These are phyloP conservation scores for Fusarium xylarioides DNA, from an alignment of 2,329 filamentous ascomycete genomes.

Conservation along the genomic window DNA sequence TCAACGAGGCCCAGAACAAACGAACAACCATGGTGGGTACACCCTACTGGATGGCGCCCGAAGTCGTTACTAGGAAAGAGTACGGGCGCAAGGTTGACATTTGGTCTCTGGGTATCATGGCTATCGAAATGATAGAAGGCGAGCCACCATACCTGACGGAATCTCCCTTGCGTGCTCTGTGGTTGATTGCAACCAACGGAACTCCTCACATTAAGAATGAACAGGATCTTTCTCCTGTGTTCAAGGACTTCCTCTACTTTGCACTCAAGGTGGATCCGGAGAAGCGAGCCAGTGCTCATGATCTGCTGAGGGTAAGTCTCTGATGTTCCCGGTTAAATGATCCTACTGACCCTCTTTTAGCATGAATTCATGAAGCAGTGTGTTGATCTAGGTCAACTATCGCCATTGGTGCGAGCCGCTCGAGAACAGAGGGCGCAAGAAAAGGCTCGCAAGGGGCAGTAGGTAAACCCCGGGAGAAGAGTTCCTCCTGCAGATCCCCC, in stretches of 20 bases:
- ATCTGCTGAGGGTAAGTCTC: slow-evolving; percentile 82
- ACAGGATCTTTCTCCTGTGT: slow-evolving; percentile 79
- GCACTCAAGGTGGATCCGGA: slow-evolving; percentile 97
- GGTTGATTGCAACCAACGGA: slow-evolving; percentile 96
- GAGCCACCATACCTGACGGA: slow-evolving; percentile 97
- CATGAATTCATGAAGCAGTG: slow-evolving; percentile 84
- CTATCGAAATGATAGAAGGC: slow-evolving; percentile 99
- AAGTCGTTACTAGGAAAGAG: slow-evolving; percentile 96
- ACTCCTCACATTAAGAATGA: slow-evolving; percentile 96
- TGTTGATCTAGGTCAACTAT: slow-evolving; percentile 77
- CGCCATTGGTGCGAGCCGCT: slow-evolving; percentile 87
- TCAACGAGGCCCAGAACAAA: slow-evolving; percentile 97
- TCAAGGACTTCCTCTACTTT: slow-evolving; percentile 91
- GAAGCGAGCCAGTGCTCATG: slow-evolving; percentile 93
- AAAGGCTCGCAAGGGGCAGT: slow-evolving; percentile 72
- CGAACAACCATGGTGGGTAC: slow-evolving; percentile 99
- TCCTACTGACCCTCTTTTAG: slow-evolving; percentile 54
- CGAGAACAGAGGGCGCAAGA: slow-evolving; percentile 87
- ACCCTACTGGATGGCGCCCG: slow-evolving; percentile 99
- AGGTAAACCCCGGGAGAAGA: slow-evolving; percentile 35
- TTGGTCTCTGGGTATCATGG: slow-evolving; percentile 99
- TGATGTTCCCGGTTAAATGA: slow-evolving; percentile 43
- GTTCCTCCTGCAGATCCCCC: slow-evolving; percentile 18
- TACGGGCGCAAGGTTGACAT: slow-evolving; percentile 99
- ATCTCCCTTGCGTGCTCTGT: slow-evolving; percentile 89